Evolutionary conservation across 1,139 yeast genomes (phyloP).

Genomic region (Zhuliangozyma parablackwelliae): DNA sequence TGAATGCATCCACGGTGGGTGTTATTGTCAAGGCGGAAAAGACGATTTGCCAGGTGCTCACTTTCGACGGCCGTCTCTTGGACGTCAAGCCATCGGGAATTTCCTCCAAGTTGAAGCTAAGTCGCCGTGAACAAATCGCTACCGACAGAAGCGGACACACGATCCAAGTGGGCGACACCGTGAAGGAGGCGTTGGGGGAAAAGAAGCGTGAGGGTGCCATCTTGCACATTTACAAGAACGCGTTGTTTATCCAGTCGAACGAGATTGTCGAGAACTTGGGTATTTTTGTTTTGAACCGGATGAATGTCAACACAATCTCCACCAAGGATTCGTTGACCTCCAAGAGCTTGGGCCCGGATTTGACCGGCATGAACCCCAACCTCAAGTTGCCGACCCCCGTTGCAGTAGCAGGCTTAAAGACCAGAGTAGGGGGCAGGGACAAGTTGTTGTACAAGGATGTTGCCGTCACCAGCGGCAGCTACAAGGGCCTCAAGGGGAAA

Average conservation of each 20-base stretch:
- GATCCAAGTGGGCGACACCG: constrained; percentile 85
- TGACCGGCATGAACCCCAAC: constrained; percentile 84
- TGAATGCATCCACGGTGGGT: constrained; percentile 84
- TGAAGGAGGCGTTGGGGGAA: constrained; percentile 65
- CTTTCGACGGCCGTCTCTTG: constrained; percentile 75
- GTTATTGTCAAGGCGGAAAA: constrained; percentile 88
- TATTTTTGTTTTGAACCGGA: constrained; percentile 75
- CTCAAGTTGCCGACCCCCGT: constrained; percentile 38
- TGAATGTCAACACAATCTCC: constrained; percentile 77
- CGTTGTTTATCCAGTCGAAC: constrained; percentile 75
- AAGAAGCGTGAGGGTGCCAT: constrained; percentile 80
- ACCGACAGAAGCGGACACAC: constrained; percentile 86
- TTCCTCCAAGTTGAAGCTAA: constrained; percentile 62
- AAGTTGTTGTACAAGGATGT: constrained; percentile 78
- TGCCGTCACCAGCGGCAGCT: constrained; percentile 82
- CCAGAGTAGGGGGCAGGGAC: constrained; percentile 70
- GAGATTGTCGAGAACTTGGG: constrained; percentile 83
- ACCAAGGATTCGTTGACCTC: constrained; percentile 70
- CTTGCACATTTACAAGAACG: constrained; percentile 77
- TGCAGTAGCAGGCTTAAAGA: constrained; percentile 54
- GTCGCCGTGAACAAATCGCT: constrained; percentile 71
- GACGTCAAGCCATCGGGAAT: constrained; percentile 76
- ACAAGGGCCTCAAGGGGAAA: constrained; percentile 91
- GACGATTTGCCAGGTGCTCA: constrained; percentile 74
- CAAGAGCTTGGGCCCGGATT: constrained; percentile 57